Conservation (phyloP, 768 basidiomycete genomes). For the Cystofilobasidium ferigula region DNA sequence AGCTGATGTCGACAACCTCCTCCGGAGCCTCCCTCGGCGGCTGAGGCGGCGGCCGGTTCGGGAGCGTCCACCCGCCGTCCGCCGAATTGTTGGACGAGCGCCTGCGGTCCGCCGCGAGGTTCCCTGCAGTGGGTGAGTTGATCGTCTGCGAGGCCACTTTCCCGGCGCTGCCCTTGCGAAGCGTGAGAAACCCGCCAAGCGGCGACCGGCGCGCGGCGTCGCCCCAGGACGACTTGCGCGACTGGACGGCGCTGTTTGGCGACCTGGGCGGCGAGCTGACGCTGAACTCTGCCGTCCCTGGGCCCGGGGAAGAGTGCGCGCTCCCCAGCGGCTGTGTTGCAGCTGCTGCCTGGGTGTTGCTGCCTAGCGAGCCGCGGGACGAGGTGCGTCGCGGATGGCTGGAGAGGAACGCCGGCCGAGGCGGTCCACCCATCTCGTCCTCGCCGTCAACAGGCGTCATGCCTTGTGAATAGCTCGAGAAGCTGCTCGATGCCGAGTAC, state of each 20-base stretch:
- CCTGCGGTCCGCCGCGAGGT: too few relatives aligned
- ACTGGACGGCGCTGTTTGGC: background rate
- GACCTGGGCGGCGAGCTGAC: background rate
- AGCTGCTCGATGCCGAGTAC: background rate
- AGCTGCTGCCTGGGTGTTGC: background rate
- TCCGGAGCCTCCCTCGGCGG: constrained; percentile 8
- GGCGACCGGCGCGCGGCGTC: background rate
- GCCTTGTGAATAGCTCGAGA: constrained; percentile 2
- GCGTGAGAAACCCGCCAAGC: background rate
- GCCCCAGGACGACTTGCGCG: constrained; percentile 6
- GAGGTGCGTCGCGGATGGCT: background rate
- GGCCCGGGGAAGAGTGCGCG: background rate
- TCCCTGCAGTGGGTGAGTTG: too few relatives aligned
- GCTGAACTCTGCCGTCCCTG: background rate
- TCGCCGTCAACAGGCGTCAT: background rate
- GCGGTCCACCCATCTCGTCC: background rate
- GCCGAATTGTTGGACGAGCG: too few relatives aligned
- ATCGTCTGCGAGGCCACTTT: too few relatives aligned
- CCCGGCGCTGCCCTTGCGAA: constrained; percentile 1
- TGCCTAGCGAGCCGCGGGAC: background rate
- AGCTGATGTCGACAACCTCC: constrained; percentile 19
- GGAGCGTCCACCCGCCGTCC: background rate
- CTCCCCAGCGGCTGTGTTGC: background rate
- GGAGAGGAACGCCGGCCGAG: background rate
- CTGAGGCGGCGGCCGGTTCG: background rate